Percentiles rank a stretch among this genome's conserved stretches.
These are phyloP conservation scores for Aaosphaeria pasadenensis DNA, from an alignment of 2,329 filamentous ascomycete genomes.

Conservation along the genomic window DNA sequence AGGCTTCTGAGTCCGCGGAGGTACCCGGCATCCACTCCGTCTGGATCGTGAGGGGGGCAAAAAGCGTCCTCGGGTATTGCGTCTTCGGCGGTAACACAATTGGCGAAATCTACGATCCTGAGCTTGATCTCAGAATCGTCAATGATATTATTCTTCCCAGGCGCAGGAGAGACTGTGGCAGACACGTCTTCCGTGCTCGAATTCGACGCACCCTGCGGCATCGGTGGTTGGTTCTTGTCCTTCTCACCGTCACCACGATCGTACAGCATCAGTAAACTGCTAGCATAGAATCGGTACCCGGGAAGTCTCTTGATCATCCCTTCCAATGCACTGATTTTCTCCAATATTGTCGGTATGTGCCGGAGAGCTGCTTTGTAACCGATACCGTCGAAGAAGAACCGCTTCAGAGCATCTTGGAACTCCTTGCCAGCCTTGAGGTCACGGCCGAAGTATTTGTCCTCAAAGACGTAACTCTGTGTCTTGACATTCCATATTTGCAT, in stretches of 20 bases:
- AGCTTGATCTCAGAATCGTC: slow-evolving; percentile 66
- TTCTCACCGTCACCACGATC: slow-evolving; percentile 70
- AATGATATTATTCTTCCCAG: slow-evolving; percentile 15
- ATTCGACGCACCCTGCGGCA: slow-evolving; percentile 11
- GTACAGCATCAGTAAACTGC: slow-evolving; percentile 91
- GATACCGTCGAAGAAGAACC: slow-evolving; percentile 87
- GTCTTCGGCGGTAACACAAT: slow-evolving; percentile 89
- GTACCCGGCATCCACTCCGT: slow-evolving; percentile 84
- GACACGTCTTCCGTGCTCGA: slow-evolving; percentile 19
- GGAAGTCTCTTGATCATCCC: slow-evolving; percentile 74
- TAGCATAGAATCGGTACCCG: slow-evolving; percentile 93
- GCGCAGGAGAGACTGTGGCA: slow-evolving; percentile 7
- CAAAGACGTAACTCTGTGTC: slow-evolving; percentile 83
- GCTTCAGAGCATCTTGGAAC: slow-evolving; percentile 82
- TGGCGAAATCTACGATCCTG: slow-evolving; percentile 98
- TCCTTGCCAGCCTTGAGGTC: slow-evolving; percentile 82
- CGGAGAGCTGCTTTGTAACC: slow-evolving; percentile 75
- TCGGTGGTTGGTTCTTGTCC: slow-evolving; percentile 15
- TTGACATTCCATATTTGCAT: slow-evolving; percentile 93
- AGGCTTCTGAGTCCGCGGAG: slow-evolving; percentile 78
- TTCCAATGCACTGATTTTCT: slow-evolving; percentile 80
- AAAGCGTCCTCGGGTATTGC: slow-evolving; percentile 52
- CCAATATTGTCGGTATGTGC: slow-evolving; percentile 83
- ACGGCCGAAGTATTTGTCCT: slow-evolving; percentile 96
- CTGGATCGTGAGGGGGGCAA: slow-evolving; percentile 79